Evolutionary conservation across 2,329 filamentous ascomycete genomes (phyloP).

Genomic region (Microsporum audouinii): DNA sequence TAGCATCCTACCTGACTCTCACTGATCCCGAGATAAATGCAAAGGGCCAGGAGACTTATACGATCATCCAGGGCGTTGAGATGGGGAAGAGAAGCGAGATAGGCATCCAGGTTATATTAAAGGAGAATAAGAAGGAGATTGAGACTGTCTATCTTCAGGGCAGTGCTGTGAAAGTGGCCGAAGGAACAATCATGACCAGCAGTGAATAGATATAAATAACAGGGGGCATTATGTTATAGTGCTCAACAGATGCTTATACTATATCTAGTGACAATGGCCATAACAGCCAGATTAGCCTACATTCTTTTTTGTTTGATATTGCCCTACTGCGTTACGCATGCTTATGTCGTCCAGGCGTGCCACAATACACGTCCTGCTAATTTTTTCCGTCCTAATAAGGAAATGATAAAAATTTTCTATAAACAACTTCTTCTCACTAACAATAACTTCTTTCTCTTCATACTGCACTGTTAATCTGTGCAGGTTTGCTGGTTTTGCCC

Average conservation of each 20-base stretch:
- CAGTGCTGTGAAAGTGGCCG: conserved; percentile 14
- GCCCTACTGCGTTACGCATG: neutral
- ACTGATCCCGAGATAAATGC: conserved; percentile 20
- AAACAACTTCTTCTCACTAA: neutral
- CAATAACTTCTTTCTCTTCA: neutral
- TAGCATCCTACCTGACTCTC: conserved; percentile 35
- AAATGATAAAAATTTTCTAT: neutral
- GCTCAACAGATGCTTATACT: neutral
- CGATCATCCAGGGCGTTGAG: conserved; percentile 40
- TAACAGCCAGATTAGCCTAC: neutral
- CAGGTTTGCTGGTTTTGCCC: neutral
- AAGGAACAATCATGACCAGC: conserved; percentile 12
- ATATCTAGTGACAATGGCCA: neutral
- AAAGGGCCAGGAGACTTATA: conserved; percentile 11
- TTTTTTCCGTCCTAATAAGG: neutral
- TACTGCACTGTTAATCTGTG: neutral
- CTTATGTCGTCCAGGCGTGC: neutral
- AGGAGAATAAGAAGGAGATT: conserved; percentile 17
- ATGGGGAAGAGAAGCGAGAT: conserved; percentile 42
- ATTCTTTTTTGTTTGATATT: neutral
- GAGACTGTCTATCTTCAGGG: conserved; percentile 13
- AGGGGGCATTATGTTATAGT: neutral
- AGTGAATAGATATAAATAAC: conserved; percentile 5
- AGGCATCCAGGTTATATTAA: conserved; percentile 34
- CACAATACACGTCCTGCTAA: neutral